Base-by-base conservation (phyloP, 768 basidiomycete genomes). In the Dacryopinax primogenitus region DNA sequence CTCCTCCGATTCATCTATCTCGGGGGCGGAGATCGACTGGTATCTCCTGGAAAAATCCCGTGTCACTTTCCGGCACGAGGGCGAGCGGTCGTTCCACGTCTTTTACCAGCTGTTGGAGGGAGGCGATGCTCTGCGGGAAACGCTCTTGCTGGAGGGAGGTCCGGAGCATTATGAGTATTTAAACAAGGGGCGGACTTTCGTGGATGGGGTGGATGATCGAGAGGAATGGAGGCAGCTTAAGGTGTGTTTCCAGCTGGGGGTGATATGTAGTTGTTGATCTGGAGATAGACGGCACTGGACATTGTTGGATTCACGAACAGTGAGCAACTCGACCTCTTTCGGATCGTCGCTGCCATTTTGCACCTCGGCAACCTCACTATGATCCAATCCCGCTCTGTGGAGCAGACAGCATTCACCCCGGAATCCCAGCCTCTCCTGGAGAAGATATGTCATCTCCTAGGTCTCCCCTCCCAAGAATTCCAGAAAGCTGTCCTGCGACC, bases 11-110 rank as follows among this genome's bases (percentile, higher is more conserved):
- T 94, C 95, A 1, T 92, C 91, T 69, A 99, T 99, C 65, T 89
- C 93, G 0, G 96, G 96, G 0, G 96, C 96, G 28, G 97, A 93
- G 72, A 92, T 98, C 66, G 94, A 99, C 74, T 98, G 96, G 96
- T 99, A 99, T 73, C 79, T 99, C 33, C 78, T 99, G 65, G 96
- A 99, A 79, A 99, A 99, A 80, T 94, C 92, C 72, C 78, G 96
- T 68, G 95, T 99, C 1, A 91, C 95, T 7, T 84, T 84, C 39
- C 79, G 96, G 63, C 90, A 85, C 67, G 85, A 87, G 66, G 90
- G 88, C 0, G 96, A 99, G 76, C 81, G 96, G 34, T 88, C 84
- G 72, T 99, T 98, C 72, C 96, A 98, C 74, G 90, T 98, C 1
- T 98, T 99, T 75, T 99, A 98, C 74, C 93, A 97, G 76, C 71